A percentile compares a stretch with the other conserved stretches of the same genome.
Evolutionary conservation across 495 filamentous ascomycete genomes (phyloP).

Genomic region (Parathielavia hyrcaniae): DNA sequence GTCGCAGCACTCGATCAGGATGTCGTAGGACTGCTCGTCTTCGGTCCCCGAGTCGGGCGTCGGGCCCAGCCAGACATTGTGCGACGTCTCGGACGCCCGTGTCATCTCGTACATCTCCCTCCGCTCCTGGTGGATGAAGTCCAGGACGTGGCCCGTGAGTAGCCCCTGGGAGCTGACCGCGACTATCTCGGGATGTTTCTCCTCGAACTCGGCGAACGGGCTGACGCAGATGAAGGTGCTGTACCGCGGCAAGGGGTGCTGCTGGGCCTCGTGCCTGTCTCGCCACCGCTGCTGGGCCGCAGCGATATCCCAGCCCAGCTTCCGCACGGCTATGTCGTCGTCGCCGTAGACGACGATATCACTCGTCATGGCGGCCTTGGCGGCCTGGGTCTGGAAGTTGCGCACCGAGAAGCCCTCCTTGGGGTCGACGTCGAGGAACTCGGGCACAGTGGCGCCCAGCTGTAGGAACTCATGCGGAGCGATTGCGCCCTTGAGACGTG

Average conservation of each 20-base stretch:
- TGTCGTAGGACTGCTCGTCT: conserved; percentile 51
- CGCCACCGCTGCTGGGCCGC: conserved; percentile 71
- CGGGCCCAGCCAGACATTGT: conserved; percentile 86
- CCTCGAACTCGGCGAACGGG: conserved; percentile 68
- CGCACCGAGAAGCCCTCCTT: conserved; percentile 75
- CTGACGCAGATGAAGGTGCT: conserved; percentile 74
- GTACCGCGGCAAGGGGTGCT: conserved; percentile 56
- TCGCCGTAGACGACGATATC: conserved; percentile 91
- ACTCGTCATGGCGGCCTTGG: conserved; percentile 79
- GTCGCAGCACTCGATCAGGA: conserved; percentile 83
- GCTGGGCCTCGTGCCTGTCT: conserved; percentile 50
- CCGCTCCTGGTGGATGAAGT: conserved; percentile 87
- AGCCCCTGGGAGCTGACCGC: conserved; percentile 66
- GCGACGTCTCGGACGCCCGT: conserved; percentile 73
- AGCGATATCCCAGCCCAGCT: conserved; percentile 64
- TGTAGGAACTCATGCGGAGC: conserved; percentile 69
- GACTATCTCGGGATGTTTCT: conserved; percentile 61
- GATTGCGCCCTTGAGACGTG: conserved; percentile 80
- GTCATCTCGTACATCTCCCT: conserved; percentile 93
- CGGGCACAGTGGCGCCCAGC: conserved; percentile 27
- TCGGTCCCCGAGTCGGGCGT: conserved; percentile 61
- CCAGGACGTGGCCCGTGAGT: conserved; percentile 71
- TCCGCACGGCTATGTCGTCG: conserved; percentile 54
- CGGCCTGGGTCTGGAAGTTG: conserved; percentile 95
- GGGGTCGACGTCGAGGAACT: conserved; percentile 76